A percentile compares a stretch with the other conserved stretches of the same genome.
phyloP scores from a whole-genome alignment of 2,329 filamentous ascomycete genomes.

The Gnomoniopsis smithogilvyi region DNA sequence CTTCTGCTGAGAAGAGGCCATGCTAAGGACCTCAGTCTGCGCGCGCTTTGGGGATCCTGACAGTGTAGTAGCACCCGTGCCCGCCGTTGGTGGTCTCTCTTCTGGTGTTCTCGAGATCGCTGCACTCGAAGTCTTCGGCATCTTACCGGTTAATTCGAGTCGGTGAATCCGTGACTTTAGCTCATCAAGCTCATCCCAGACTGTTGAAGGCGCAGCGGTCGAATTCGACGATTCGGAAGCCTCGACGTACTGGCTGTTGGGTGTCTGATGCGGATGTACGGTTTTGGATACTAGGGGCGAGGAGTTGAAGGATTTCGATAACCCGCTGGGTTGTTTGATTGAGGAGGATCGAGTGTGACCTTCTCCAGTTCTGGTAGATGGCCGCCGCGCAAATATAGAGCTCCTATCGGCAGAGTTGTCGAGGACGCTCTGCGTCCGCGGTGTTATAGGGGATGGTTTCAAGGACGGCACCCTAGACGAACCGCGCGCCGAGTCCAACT shows the following conservation, averaged over 20 bases:
- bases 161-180: constrained; percentile 89
- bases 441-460: constrained; percentile 44
- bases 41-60: constrained; percentile 82
- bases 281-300: constrained; percentile 55
- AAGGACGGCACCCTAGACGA: constrained; percentile 29
- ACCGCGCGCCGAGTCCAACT: constrained; percentile 30
- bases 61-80: constrained; percentile 85
- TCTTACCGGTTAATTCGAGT: constrained; percentile 83
- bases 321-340: constrained; percentile 22
- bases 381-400: constrained; percentile 24
- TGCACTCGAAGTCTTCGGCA: constrained; percentile 77
- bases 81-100: constrained; percentile 85
- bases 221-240: constrained; percentile 85
- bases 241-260: constrained; percentile 48
- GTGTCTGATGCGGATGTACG: constrained; percentile 32
- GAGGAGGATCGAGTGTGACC: constrained; percentile 9
- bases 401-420: constrained; percentile 34
- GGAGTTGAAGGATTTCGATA: constrained; percentile 51
- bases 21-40: constrained; percentile 39
- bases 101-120: constrained; percentile 71
- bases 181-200: constrained; percentile 97
- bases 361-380: constrained; percentile 23
- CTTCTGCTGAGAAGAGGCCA: constrained; percentile 36
- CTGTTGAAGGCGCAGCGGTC: constrained; percentile 83
- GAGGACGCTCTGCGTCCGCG: constrained; percentile 45